phyloP scores from a whole-genome alignment of 2,329 filamentous ascomycete genomes.

The Penicillium sp. region DNA sequence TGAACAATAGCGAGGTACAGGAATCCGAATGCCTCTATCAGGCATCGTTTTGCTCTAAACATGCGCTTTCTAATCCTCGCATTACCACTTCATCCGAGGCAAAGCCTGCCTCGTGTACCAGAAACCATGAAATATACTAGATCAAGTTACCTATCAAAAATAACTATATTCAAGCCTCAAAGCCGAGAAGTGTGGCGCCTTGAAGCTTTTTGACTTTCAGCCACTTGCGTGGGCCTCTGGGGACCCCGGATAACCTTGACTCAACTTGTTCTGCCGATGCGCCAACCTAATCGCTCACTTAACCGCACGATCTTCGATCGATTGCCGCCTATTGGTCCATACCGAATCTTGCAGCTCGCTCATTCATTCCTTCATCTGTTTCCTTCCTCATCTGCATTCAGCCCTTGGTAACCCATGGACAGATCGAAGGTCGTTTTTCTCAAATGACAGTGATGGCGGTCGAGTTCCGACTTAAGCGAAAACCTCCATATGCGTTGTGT shows the following conservation, averaged over 20 bases:
- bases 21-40: conserved; percentile 14
- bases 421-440: not conserved
- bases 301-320: not conserved
- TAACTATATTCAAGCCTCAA: not conserved
- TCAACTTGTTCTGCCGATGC: conserved; percentile 1
- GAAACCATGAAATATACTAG: too few relatives aligned
- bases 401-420: not conserved
- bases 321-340: not conserved
- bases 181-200: conserved; percentile 14
- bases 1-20: conserved; percentile 13
- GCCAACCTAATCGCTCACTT: not conserved
- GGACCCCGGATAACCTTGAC: conserved; percentile 17
- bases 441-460: not conserved
- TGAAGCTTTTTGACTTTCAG: conserved; percentile 17
- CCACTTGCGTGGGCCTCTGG: conserved; percentile 17
- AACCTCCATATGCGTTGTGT: not conserved
- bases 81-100: not conserved
- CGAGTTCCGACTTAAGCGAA: not conserved
- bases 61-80: not conserved
- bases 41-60: not conserved
- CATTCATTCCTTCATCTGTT: not conserved
- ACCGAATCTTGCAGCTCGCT: not conserved
- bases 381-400: not conserved
- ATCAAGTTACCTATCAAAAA: too few relatives aligned
- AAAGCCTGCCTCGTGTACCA: not conserved